Percentiles rank a stretch among this genome's conserved stretches.
Evolutionary conservation across 2,329 filamentous ascomycete genomes (phyloP).

Genomic region (Alternaria hordeiaustralica): DNA sequence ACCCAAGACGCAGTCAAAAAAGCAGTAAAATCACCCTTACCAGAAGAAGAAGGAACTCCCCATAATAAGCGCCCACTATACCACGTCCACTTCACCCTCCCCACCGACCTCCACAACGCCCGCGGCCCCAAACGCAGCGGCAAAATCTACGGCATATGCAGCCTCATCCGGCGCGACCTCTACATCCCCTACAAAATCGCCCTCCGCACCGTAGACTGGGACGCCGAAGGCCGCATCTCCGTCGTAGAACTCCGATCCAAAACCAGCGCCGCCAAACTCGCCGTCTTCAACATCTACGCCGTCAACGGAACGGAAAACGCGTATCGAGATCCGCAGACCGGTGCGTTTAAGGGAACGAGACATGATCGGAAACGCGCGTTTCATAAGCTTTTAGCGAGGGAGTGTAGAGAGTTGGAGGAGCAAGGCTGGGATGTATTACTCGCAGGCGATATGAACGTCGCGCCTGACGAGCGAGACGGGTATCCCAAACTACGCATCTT

Average conservation of each 20-base stretch:
- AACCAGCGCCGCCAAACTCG: slow-evolving; percentile 39
- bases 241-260: slow-evolving; percentile 49
- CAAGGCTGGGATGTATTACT: slow-evolving; percentile 56
- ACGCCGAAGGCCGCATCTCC: slow-evolving; percentile 60
- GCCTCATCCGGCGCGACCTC: slow-evolving; percentile 57
- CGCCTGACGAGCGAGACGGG: slow-evolving; percentile 53
- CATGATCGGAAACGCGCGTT: slow-evolving; percentile 61
- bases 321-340: slow-evolving; percentile 55
- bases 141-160: slow-evolving; percentile 61
- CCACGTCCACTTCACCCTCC: slow-evolving; percentile 55
- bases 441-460: slow-evolving; percentile 62
- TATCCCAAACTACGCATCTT: slow-evolving; percentile 55
- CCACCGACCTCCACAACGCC: slow-evolving; percentile 58
- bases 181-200: slow-evolving; percentile 2
- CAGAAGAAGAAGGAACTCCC: not conserved
- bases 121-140: slow-evolving; percentile 53
- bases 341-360: slow-evolving; percentile 53
- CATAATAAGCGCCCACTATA: slow-evolving; percentile 47
- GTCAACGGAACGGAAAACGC: slow-evolving; percentile 60
- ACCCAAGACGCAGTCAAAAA: slow-evolving; percentile 50
- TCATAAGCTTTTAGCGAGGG: slow-evolving; percentile 54
- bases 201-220: slow-evolving; percentile 55
- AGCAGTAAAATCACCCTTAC: slow-evolving; percentile 41
- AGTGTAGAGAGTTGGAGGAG: slow-evolving; percentile 52
- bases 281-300: slow-evolving; percentile 61